Conservation (phyloP, 176 grass and related monocot species). For the Typha latifolia region DNA sequence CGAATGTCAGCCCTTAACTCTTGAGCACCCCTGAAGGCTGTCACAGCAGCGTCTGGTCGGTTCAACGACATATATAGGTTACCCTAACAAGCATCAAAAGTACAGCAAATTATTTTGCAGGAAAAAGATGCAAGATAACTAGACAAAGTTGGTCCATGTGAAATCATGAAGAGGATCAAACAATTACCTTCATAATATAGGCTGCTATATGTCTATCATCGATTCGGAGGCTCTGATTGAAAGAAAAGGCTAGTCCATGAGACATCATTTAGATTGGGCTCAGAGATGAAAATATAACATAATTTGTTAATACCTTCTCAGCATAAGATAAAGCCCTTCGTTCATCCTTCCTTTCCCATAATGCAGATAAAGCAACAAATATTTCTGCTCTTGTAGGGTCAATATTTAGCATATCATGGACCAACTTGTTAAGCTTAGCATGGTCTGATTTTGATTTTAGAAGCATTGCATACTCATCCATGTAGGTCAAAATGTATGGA, state of each 20-base stretch:
- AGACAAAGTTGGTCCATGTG: neutral
- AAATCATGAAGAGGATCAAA: conserved; percentile 15
- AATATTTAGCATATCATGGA: conserved; percentile 90
- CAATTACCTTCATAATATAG: conserved; percentile 96
- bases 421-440: conserved; percentile 83
- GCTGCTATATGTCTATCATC: conserved; percentile 95
- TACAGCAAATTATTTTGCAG: neutral
- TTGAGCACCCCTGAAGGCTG: conserved; percentile 89
- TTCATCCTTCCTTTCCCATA: conserved; percentile 94
- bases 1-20: conserved; percentile 86
- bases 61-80: conserved; percentile 81
- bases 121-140: neutral
- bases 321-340: conserved; percentile 73
- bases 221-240: conserved; percentile 69
- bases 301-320: conserved; percentile 54
- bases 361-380: conserved; percentile 80
- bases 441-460: conserved; percentile 76
- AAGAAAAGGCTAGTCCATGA: neutral
- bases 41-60: conserved; percentile 81
- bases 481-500: conserved; percentile 73
- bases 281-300: conserved; percentile 4
- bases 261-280: conserved; percentile 19
- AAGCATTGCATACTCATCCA: conserved; percentile 98
- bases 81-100: conserved; percentile 30
- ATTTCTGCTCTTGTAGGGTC: conserved; percentile 83